phyloP scores from a whole-genome alignment of 495 filamentous ascomycete species.

The Hyaloscypha finlandica region DNA sequence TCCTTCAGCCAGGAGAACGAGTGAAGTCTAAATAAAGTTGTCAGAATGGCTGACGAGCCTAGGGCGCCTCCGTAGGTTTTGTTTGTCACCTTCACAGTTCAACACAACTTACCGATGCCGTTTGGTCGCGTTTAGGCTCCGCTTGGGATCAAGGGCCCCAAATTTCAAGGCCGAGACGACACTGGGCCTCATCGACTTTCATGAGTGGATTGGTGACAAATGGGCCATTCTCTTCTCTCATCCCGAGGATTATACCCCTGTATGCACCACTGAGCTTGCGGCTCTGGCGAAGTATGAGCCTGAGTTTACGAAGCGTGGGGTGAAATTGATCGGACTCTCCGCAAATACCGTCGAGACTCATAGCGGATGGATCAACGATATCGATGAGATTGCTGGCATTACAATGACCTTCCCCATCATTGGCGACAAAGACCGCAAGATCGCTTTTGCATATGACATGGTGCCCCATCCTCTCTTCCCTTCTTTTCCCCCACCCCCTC shows the following conservation, averaged over 20 bases:
- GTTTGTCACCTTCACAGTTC: background rate
- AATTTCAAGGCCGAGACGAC: constrained; percentile 95
- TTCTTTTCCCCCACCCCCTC: too few relatives aligned
- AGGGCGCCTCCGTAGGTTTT: constrained; percentile 23
- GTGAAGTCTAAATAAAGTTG: background rate
- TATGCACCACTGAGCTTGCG: constrained; percentile 98
- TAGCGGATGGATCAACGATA: constrained; percentile 88
- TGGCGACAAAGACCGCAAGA: constrained; percentile 91
- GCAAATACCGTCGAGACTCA: constrained; percentile 71
- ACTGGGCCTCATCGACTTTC: constrained; percentile 89
- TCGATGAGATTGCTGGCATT: constrained; percentile 83
- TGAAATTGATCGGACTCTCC: constrained; percentile 93
- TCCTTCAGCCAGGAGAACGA: background rate
- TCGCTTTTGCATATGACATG: constrained; percentile 95
- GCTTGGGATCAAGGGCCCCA: constrained; percentile 85
- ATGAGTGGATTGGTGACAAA: constrained; percentile 89
- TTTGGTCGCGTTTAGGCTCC: constrained; percentile 56
- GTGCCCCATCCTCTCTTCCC: constrained; percentile 36
- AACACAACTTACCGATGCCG: constrained; percentile 26
- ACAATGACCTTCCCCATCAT: constrained; percentile 92
- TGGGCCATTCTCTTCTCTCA: constrained; percentile 98
- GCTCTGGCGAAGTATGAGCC: constrained; percentile 95
- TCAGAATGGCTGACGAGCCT: constrained; percentile 9
- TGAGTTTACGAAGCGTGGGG: constrained; percentile 89
- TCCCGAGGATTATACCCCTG: constrained; percentile 89